These are phyloP conservation scores for Butyriboletus appendiculatus DNA, from an alignment of 1,284 basidiomycete genomes.

Conservation along the genomic window DNA sequence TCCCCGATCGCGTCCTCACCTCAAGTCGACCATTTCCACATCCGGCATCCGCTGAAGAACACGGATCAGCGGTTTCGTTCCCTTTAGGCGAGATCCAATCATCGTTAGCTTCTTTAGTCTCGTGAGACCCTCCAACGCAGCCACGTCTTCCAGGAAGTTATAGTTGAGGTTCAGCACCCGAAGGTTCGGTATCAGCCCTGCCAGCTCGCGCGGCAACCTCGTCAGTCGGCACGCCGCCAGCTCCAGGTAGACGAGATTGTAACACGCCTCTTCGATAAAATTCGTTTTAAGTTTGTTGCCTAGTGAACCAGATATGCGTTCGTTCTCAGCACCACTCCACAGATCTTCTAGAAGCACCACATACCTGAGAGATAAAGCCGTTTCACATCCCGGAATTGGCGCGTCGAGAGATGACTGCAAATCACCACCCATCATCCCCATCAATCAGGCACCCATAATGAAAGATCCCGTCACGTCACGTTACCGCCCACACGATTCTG, in stretches of 20 bases:
- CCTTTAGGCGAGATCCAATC: conserved; percentile 81
- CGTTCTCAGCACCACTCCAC: conserved; percentile 3
- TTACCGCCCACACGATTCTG: conserved; percentile 15
- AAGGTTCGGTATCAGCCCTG: conserved; percentile 78
- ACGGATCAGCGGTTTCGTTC: conserved; percentile 68
- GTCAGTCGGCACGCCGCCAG: conserved; percentile 88
- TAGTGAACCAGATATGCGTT: conserved; percentile 30
- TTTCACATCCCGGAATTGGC: conserved; percentile 87
- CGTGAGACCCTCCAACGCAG: conserved; percentile 68
- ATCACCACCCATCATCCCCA: conserved; percentile 36
- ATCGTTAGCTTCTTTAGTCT: conserved; percentile 81
- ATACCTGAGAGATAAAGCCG: conserved; percentile 92
- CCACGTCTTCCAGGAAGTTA: conserved; percentile 83
- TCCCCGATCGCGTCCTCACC: conserved; percentile 54
- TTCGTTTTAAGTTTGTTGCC: conserved; percentile 48
- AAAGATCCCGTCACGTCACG: conserved; percentile 40
- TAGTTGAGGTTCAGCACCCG: conserved; percentile 94
- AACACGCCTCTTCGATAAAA: conserved; percentile 67
- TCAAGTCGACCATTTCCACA: conserved; percentile 87
- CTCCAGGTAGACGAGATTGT: conserved; percentile 93
- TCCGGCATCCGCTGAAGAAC: conserved; percentile 71
- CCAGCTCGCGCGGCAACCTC: conserved; percentile 68
- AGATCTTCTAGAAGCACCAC: conserved; percentile 31
- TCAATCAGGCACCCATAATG: conserved; percentile 40
- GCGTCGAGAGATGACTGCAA: conserved; percentile 58